Evolutionary conservation across 495 filamentous ascomycete species (phyloP).

Genomic region (Parmelia sp.): DNA sequence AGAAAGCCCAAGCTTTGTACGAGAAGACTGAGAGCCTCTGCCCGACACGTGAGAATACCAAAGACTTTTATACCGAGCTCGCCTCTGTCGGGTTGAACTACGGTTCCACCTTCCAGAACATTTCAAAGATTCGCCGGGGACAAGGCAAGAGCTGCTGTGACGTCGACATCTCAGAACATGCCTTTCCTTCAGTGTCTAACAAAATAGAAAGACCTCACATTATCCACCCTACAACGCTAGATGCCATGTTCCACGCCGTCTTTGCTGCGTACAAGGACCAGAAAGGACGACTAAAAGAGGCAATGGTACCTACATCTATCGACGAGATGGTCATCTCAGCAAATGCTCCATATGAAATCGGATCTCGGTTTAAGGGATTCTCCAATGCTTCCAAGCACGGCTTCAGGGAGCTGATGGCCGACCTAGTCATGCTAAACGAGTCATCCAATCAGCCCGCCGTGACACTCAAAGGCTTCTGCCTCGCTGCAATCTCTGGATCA

Average conservation of each 20-base stretch:
- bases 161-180: slow-evolving; percentile 4
- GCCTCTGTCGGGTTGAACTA: slow-evolving; percentile 17
- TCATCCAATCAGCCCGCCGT: slow-evolving; percentile 7
- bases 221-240: slow-evolving; percentile 21
- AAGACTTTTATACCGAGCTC: slow-evolving; percentile 14
- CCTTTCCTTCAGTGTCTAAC: not conserved
- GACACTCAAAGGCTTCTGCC: slow-evolving; percentile 15
- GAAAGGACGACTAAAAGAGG: slow-evolving; percentile 11
- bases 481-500: slow-evolving; percentile 14
- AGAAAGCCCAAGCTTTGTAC: slow-evolving; percentile 5
- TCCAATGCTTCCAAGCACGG: slow-evolving; percentile 17
- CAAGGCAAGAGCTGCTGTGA: slow-evolving; percentile 14
- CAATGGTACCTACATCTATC: slow-evolving; percentile 26
- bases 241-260: slow-evolving; percentile 20
- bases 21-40: slow-evolving; percentile 13
- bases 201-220: slow-evolving; percentile 13
- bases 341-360: slow-evolving; percentile 11
- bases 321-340: slow-evolving; percentile 22
- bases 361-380: slow-evolving; percentile 20
- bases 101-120: slow-evolving; percentile 33
- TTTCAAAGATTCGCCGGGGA: slow-evolving; percentile 19
- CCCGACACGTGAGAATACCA: slow-evolving; percentile 10
- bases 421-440: slow-evolving; percentile 21
- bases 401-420: slow-evolving; percentile 21
- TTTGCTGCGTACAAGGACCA: slow-evolving; percentile 20